These are phyloP conservation scores for Diaporthe nobilis DNA, from an alignment of 2,329 filamentous ascomycete species.

Conservation along the genomic window DNA sequence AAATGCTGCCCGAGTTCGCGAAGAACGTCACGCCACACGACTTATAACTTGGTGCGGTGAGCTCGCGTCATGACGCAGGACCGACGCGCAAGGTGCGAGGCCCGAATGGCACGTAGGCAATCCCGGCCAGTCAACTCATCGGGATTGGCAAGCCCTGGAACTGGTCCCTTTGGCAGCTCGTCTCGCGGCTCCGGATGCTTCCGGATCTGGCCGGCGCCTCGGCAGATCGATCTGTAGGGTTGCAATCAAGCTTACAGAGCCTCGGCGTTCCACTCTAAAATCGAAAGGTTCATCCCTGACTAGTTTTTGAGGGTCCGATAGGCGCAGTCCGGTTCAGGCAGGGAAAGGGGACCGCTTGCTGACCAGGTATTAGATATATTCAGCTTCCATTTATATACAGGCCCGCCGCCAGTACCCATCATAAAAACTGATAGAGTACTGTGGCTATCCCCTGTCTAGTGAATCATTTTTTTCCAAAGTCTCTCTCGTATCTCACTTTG, in stretches of 20 bases:
- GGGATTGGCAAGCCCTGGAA: not conserved
- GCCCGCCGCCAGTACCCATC: slow-evolving; percentile 9
- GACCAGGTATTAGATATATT: not conserved
- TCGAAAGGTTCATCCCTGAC: slow-evolving; percentile 18
- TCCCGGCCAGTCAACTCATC: not conserved
- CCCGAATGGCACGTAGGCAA: not conserved
- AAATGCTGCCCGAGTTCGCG: slow-evolving; percentile 7
- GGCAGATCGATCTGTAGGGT: slow-evolving; percentile 29
- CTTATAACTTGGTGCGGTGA: not conserved
- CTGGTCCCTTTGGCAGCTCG: not conserved
- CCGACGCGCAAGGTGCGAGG: not conserved
- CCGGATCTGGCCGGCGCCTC: slow-evolving; percentile 37
- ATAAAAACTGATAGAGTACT: not conserved
- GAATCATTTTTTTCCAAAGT: not conserved
- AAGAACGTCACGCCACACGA: not conserved
- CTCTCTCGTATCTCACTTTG: not conserved
- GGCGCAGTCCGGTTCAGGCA: not conserved
- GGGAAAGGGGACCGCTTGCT: slow-evolving; percentile 11
- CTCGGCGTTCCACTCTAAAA: slow-evolving; percentile 37
- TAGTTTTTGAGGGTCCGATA: slow-evolving; percentile 37
- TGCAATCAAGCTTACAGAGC: slow-evolving; percentile 29
- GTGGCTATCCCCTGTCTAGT: not conserved
- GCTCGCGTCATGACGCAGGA: slow-evolving; percentile 8
- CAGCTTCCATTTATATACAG: slow-evolving; percentile 32
- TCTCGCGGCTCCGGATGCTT: not conserved